Base-by-base conservation (phyloP, 345 rosid genomes). In the Aquilaria malaccensis region DNA sequence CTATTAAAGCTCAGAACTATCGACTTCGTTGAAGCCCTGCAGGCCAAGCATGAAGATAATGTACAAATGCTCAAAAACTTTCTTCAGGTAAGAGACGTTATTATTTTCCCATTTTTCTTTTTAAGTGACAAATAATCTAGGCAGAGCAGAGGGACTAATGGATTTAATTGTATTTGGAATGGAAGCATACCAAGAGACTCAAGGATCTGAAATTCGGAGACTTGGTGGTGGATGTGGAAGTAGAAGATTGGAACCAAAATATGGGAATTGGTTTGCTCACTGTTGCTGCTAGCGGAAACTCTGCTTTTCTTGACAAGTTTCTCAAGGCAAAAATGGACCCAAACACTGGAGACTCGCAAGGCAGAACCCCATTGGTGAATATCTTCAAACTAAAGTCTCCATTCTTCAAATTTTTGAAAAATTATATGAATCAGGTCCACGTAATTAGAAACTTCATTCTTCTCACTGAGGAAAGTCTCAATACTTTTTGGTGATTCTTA, bases 241-340 rank as follows among this genome's bases (percentile, higher is more conserved):
- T 71, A 70, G 86, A 79, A 58, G 79, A 79, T 2, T 76, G 69
- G 7, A 80, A 67, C 56, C 83, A 76, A 0, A 72, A 76, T 71
- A 67, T 74, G 68, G 76, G 77, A 15, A 62, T 81, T 32, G 81
- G 78, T 76, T 74, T 89, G 73, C 72, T 87, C 14, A 73, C 80
- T 0, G 78, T 59, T 46, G 86, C 85, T 1, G 73, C 75, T 10
- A 74, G 89, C 9, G 97, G 96, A 58, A 87, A 89, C 63, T 84
- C 96, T 64, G 88, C 86, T 64, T 87, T 89, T 60, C 88, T 89
- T 7, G 89, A 87, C 53, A 90, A 84, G 72, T 91, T 85, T 71
- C 88, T 92, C 14, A 86, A 67, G 83, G 93, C 87, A n/a, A 92
- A 73, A 63, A 63, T 85, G 77, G 84, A 81, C 67, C 93, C 92